Conservation (phyloP, 345 rosid genomes). For the Populus euphratica region DNA sequence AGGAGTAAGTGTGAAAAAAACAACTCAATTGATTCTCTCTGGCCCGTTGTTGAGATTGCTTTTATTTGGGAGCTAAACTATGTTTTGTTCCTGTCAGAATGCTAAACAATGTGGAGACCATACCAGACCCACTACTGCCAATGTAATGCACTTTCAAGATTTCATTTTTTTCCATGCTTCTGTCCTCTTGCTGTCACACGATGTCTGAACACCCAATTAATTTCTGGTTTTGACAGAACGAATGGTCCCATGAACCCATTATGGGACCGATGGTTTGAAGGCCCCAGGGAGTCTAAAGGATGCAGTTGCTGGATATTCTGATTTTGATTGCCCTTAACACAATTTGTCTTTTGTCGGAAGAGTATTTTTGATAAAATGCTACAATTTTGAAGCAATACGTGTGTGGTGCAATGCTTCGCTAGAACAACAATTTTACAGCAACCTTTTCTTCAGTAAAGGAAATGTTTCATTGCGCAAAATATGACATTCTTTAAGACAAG, state of each 20-base stretch:
- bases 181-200: neutral
- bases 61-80: constrained; percentile 4
- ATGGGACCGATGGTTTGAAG: constrained; percentile 97
- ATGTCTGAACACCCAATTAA: neutral
- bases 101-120: constrained; percentile 46
- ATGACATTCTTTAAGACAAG: constrained; percentile 1
- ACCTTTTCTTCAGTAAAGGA: constrained; percentile 17
- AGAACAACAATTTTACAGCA: constrained; percentile 12
- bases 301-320: constrained; percentile 76
- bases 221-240: constrained; percentile 48
- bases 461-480: constrained; percentile 26
- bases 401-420: constrained; percentile 15
- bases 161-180: neutral
- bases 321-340: constrained; percentile 13
- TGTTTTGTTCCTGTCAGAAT: constrained; percentile 40
- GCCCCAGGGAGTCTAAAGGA: constrained; percentile 54
- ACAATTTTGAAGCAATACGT: constrained; percentile 2
- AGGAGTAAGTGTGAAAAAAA: constrained; percentile 44
- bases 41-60: neutral
- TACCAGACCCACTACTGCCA: constrained; percentile 75
- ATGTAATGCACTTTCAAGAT: constrained; percentile 34
- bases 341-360: neutral
- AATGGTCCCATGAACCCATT: constrained; percentile 51
- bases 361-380: constrained; percentile 10
- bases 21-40: neutral